These are phyloP conservation scores for Antarctomyces pellizariae DNA, from an alignment of 495 filamentous ascomycete species.

Conservation along the genomic window DNA sequence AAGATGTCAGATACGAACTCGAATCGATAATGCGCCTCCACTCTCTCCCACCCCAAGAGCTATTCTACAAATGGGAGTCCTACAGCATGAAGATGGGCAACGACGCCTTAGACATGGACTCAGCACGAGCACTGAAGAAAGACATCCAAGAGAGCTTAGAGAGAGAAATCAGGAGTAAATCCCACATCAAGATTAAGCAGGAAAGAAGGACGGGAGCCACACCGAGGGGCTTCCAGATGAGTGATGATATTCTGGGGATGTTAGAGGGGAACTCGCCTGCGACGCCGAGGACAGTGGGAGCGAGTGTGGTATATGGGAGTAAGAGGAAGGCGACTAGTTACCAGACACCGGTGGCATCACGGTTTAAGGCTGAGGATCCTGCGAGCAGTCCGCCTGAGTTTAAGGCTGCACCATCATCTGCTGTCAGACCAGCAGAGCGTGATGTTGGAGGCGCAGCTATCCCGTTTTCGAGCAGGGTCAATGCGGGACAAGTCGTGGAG, in stretches of 20 bases:
- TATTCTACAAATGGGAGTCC: constrained; percentile 95
- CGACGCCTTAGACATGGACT: constrained; percentile 45
- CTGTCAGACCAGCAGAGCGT: constrained; percentile 14
- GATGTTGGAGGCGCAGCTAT: constrained; percentile 1
- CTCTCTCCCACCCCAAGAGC: constrained; percentile 48
- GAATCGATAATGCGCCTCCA: constrained; percentile 68
- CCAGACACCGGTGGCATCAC: constrained; percentile 21
- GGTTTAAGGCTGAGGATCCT: constrained; percentile 19
- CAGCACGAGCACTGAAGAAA: constrained; percentile 54
- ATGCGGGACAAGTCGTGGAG: constrained; percentile 61
- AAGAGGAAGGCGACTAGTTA: constrained; percentile 47
- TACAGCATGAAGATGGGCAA: constrained; percentile 78
- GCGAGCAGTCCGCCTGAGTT: constrained; percentile 23
- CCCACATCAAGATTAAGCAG: constrained; percentile 29
- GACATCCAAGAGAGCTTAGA: constrained; percentile 69
- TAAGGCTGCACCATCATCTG: constrained; percentile 14
- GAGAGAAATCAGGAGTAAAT: constrained; percentile 37
- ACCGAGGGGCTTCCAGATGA: constrained; percentile 32
- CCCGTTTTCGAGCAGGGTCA: constrained; percentile 24
- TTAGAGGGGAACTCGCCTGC: constrained; percentile 57
- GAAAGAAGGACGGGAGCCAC: constrained; percentile 42
- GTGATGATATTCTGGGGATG: constrained; percentile 66
- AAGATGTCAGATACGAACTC: constrained; percentile 56
- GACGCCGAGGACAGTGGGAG: constrained; percentile 37
- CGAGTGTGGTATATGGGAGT: too few relatives aligned